Evolutionary conservation across 176 grass and related monocot species (phyloP), one percentile per base, ranked within the genome.

Genomic region (Rhynchospora tenuis): DNA sequence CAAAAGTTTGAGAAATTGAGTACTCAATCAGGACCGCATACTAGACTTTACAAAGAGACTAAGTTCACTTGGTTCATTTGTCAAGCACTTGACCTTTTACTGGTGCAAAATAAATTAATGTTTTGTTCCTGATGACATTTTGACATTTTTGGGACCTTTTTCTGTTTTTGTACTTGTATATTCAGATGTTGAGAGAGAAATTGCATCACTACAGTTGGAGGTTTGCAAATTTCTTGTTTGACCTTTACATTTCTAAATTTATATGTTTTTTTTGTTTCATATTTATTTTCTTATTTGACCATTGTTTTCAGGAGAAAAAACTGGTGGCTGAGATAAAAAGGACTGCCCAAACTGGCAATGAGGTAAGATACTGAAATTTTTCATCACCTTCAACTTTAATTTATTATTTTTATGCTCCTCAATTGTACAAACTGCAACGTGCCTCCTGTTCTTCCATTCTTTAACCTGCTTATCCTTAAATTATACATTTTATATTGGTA

Each of bases 261-360:
- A 83, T 38, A 38, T 38, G 85, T 85, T 14, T 68, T 42, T 84
- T 79, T 2, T 75, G 56, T 83, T 11, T 10, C 68, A 38, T 88
- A 73, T 59, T 84, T 28, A 82, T 85, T 59, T 78, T 66, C 28
- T 72, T 64, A 62, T 80, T 68, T 80, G 64, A 62, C 85, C 74
- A 31, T 85, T 85, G 79, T 45, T 82, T 82, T 68, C 91, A 99
- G 96, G 96, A 99, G 91, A 99, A 95, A 82, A 99, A 93, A 58
- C 88, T 99, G 44, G 96, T 99, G 70, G 91, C 92, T 58, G 96
- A 99, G 93, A 99, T 99, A 61, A 99, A 95, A 80, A 95, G 88
- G 81, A 99, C 93, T 60, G 96, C 96, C 68, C 92, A 99, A 61
- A 99, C 93, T 66, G 93, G 96, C 90, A 99, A 99, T 86, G 91